Evolutionary conservation across 2,329 filamentous ascomycete genomes (phyloP).

Genomic region (Epicoccum nigrum): DNA sequence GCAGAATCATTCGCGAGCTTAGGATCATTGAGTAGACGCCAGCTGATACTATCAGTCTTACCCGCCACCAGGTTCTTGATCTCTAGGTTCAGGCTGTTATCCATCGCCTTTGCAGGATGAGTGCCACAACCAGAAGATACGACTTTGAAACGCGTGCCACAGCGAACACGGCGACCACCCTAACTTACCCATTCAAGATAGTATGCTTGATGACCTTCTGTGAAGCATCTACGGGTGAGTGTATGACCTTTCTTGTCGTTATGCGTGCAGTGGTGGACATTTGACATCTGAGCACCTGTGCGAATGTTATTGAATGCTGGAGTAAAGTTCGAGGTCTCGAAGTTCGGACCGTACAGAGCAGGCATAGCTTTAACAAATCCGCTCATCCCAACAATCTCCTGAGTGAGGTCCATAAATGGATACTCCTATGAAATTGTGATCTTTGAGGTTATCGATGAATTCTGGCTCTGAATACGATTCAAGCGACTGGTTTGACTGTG

Average conservation of each 20-base stretch:
- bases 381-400: not conserved
- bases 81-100: not conserved
- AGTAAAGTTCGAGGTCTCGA: not conserved
- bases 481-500: no score
- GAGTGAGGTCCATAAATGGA: not conserved
- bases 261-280: conserved; percentile 3
- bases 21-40: not conserved
- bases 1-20: no score
- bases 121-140: not conserved
- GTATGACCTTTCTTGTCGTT: not conserved
- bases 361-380: not conserved
- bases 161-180: not conserved
- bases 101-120: not conserved
- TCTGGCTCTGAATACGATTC: no score
- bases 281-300: not conserved
- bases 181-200: not conserved
- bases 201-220: not conserved
- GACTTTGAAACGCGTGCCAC: not conserved
- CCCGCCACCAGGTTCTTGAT: not conserved
- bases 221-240: not conserved
- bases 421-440: no score
- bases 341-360: not conserved
- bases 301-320: not conserved
- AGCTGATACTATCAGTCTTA: not conserved
- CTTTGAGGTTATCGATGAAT: no score